Evolutionary conservation across 2,329 filamentous ascomycete genomes (phyloP), one percentile per base, ranked within the genome.

Genomic region (Cryphonectria carpinicola): DNA sequence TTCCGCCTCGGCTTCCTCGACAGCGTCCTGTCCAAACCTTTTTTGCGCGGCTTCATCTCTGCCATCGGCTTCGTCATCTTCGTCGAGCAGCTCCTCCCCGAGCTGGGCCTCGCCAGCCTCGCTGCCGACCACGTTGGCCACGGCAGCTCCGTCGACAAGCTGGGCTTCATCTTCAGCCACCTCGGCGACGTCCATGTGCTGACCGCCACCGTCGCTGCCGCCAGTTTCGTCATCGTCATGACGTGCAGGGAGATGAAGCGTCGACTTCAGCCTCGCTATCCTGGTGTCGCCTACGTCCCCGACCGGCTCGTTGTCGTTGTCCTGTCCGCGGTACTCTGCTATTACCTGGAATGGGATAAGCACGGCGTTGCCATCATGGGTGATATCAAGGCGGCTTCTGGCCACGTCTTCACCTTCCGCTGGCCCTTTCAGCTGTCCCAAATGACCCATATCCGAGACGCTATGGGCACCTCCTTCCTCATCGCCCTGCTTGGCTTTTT

Each of bases 401-500:
- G 92, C n/a, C 86, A 89, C 2, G 76, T 86, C 7, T 97, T 98
- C 77, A 85, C 89, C 3, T 94, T 98, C 75, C 90, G 92, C 72
- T 98, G 95, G 87, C 95, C 96, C 0, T 96, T 98, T 77, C 89
- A 90, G 74, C 82, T 88, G 2, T 85, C 88, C 6, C 89, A 97
- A 75, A 90, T 98, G 85, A 87, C 89, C 35, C 92, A 98, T 78
- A 93, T 97, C 68, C 91, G 92, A 32, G 92, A 94, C 73, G 92
- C 94, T 52, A 92, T 98, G 87, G 91, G 93, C 66, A 98, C 96
- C 0, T 92, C 94, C 0, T 97, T 99, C 77, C 86, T 98, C 68
- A 97, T 99, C 74, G 94, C 95, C 0, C 86, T 99, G 35, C 89
- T 99, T 0, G 96, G 96, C n/a, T 99, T 99, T 81, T 99, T 99